Evolutionary conservation across 148 eudicot species (phyloP), one percentile per base, ranked within the genome.

Genomic region (Fagopyrum homotropicum): DNA sequence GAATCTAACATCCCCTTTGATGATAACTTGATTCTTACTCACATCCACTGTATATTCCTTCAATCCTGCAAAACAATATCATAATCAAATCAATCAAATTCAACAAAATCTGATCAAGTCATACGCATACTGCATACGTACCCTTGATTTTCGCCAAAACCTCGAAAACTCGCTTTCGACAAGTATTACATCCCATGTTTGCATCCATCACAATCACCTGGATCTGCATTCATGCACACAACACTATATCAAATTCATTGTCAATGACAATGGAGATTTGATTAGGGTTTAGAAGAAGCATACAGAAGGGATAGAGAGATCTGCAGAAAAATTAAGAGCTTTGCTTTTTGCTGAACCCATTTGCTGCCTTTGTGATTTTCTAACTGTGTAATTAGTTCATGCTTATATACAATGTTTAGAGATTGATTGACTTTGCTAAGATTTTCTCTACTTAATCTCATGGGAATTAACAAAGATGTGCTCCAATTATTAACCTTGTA

Each of bases 201-300:
- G 83, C 88, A 68, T 61, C 81, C 82, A 88, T 72, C 46, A 88
- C 88, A 26, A 88, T 61, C 51, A 88, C 88, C 80, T 88, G 91
- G 79, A 84, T 83, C 91, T 88, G 80, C 61, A 49, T 11, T 64
- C 45, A 47, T 30, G 35, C 35, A 56, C 59, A 73, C 6, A 64
- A 14, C 57, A 12, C 15, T 66, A 44, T 9, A 66, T 0, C 45
- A 12, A 6, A 40, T 40, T n/a, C 35, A n/a, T 40, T 1, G 6
- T 10, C 26, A 63, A 5, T 26, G 2, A 54, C 1, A 10, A 2
- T 54, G n/a, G n/a, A 9, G 14, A 22, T 29, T 22, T 0, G 47
- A 51, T 54, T 35, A 47, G 4, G 4, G 46, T 7, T 9, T 19
- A 10, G 47, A 49, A 70, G 74, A 73, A 22, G 73, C 80, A 29